Conservation (phyloP, 305 asterid genomes). For the Rubia occidens region DNA sequence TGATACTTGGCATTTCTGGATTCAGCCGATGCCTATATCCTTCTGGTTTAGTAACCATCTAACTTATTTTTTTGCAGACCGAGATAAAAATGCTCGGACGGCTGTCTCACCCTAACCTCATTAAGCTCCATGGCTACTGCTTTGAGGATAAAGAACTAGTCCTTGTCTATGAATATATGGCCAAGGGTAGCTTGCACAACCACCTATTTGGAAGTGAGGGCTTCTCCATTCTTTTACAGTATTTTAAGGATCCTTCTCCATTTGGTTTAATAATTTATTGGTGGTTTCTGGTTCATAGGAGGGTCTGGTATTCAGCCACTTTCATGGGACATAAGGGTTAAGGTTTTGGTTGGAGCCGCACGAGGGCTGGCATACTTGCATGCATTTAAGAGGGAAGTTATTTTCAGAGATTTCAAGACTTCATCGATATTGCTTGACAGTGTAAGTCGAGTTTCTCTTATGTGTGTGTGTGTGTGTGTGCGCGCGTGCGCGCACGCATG, state of each 20-base stretch:
- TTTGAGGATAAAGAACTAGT: slow-evolving; percentile 33
- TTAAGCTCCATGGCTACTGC: slow-evolving; percentile 40
- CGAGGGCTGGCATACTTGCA: slow-evolving; percentile 63
- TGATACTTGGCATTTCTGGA: not conserved
- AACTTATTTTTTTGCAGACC: slow-evolving; percentile 29
- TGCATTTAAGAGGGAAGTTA: slow-evolving; percentile 29
- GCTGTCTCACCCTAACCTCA: slow-evolving; percentile 38
- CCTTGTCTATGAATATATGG: slow-evolving; percentile 41
- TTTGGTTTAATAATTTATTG: not conserved
- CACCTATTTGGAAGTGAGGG: slow-evolving; percentile 43
- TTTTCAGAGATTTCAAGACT: slow-evolving; percentile 51
- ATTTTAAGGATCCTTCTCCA: not conserved
- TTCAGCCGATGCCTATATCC: not conserved
- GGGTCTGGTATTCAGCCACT: slow-evolving; percentile 66
- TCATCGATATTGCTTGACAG: slow-evolving; percentile 67
- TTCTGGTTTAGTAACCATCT: not conserved
- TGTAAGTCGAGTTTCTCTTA: slow-evolving; percentile 26
- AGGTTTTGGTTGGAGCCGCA: slow-evolving; percentile 56
- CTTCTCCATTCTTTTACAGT: not conserved
- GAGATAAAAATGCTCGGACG: slow-evolving; percentile 39
- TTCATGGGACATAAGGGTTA: slow-evolving; percentile 57
- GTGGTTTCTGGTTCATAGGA: slow-evolving; percentile 29
- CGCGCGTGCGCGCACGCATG: no score
- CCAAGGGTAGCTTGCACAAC: slow-evolving; percentile 40
- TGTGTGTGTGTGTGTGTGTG: not conserved